Conservation (phyloP, 2,329 filamentous ascomycete genomes). For the Apiospora hydei region DNA sequence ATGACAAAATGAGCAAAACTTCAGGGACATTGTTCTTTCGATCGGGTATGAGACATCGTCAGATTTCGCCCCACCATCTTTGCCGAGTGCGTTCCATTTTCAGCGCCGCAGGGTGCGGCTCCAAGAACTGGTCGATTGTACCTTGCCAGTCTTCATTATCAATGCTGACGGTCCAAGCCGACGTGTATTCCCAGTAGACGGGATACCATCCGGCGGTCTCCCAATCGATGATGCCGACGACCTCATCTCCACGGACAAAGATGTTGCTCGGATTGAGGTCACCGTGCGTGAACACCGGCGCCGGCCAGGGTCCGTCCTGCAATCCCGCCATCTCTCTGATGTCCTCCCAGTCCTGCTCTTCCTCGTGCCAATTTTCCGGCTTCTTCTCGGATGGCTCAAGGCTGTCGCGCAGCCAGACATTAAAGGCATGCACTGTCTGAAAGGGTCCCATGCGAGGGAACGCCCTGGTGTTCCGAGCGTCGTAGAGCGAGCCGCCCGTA, state of each 20-base stretch:
- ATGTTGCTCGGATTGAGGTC: conserved; percentile 42
- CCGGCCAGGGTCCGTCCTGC: no score
- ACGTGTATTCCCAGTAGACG: conserved; percentile 34
- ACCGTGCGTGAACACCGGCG: conserved; percentile 33
- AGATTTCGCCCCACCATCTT: conserved; percentile 32
- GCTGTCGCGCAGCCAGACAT: conserved; percentile 29
- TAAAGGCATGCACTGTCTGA: no score
- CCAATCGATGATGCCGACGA: conserved; percentile 37
- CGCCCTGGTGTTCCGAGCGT: neutral
- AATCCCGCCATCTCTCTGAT: no score
- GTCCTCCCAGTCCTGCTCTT: no score
- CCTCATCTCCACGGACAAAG: conserved; percentile 36
- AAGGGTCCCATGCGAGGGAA: no score
- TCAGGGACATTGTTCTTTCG: no score
- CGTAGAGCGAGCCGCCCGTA: conserved; percentile 31
- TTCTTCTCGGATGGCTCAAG: conserved; percentile 42
- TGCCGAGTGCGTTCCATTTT: conserved; percentile 32
- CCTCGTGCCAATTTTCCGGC: neutral
- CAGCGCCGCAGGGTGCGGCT: conserved; percentile 29
- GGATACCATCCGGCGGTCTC: conserved; percentile 31
- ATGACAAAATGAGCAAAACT: no score
- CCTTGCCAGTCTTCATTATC: conserved; percentile 31
- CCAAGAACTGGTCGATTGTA: conserved; percentile 33
- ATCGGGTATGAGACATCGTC: neutral
- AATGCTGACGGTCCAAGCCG: conserved; percentile 28